Evolutionary conservation across 495 filamentous ascomycete genomes (phyloP).

Genomic region (Aspergillus conjunctus): DNA sequence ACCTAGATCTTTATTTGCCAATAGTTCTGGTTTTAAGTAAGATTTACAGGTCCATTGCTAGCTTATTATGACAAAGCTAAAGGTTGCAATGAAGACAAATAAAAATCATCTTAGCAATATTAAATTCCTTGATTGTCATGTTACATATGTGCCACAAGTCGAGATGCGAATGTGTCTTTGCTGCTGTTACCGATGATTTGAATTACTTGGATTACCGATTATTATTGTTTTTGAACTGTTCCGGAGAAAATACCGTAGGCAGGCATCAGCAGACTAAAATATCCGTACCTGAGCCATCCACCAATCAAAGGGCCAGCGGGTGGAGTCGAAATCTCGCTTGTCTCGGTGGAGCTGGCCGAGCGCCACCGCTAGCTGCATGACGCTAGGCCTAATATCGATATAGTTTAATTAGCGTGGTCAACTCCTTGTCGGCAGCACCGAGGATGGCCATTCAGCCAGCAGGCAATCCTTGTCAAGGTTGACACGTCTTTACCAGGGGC

Average conservation of each 20-base stretch:
- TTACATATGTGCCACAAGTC: too few species aligned
- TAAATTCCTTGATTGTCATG: too few species aligned
- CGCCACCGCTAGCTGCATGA: conserved; percentile 22
- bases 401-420: conserved; percentile 26
- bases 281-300: conserved; percentile 28
- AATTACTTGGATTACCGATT: not conserved
- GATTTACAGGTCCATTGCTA: not conserved
- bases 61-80: not conserved
- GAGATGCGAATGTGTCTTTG: not conserved
- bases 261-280: conserved; percentile 27
- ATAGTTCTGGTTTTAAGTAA: not conserved
- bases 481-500: conserved; percentile 17
- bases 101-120: too few species aligned
- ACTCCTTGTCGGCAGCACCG: conserved; percentile 12
- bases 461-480: conserved; percentile 16
- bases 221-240: conserved; percentile 17
- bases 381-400: conserved; percentile 9
- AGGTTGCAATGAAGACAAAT: not conserved
- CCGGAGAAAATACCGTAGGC: conserved; percentile 22
- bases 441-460: conserved; percentile 7
- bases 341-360: conserved; percentile 25
- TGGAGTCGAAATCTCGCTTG: conserved; percentile 36
- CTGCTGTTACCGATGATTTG: not conserved
- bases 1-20: conserved; percentile 1
- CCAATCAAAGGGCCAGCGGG: conserved; percentile 32